Evolutionary conservation across 1,284 basidiomycete genomes (phyloP).

Genomic region (Coriolopsis trogii): DNA sequence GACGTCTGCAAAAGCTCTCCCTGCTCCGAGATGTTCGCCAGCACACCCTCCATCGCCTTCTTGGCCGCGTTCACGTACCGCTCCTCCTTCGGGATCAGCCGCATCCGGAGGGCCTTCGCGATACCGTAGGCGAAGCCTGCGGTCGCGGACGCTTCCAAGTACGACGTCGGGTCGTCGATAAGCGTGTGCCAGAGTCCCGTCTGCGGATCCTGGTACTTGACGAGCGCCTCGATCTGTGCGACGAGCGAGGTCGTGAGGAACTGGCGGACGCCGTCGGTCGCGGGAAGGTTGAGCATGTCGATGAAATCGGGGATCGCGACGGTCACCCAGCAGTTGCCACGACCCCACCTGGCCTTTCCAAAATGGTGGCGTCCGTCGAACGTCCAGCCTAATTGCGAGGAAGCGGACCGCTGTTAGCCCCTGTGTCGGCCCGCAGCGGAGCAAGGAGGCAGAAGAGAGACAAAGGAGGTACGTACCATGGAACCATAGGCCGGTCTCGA

Average conservation of each 20-base stretch:
- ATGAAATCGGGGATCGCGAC: constrained; percentile 66
- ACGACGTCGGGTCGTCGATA: constrained; percentile 57
- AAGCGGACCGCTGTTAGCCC: background rate
- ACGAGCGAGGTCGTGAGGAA: constrained; percentile 51
- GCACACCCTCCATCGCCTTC: constrained; percentile 54
- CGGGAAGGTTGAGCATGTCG: constrained; percentile 48
- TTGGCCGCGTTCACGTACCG: constrained; percentile 48
- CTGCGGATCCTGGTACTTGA: constrained; percentile 49
- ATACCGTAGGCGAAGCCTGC: constrained; percentile 69
- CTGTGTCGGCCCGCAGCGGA: background rate
- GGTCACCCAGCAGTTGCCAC: constrained; percentile 71
- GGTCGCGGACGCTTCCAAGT: constrained; percentile 61
- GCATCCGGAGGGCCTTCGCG: constrained; percentile 53
- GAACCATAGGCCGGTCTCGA: constrained; percentile 54
- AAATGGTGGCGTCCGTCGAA: constrained; percentile 57
- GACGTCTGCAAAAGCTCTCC: constrained; percentile 60
- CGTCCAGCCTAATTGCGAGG: constrained; percentile 43
- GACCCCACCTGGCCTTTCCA: constrained; percentile 59
- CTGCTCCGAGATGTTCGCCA: constrained; percentile 52
- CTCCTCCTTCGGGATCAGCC: constrained; percentile 47
- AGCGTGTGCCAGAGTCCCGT: constrained; percentile 68
- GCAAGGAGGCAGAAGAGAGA: background rate
- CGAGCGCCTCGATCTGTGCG: constrained; percentile 58
- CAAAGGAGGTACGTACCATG: constrained; percentile 47
- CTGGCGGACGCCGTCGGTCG: constrained; percentile 47